Evolutionary conservation across 2,329 filamentous ascomycete species (phyloP).

Genomic region (Aspergillus spinulosporus): DNA sequence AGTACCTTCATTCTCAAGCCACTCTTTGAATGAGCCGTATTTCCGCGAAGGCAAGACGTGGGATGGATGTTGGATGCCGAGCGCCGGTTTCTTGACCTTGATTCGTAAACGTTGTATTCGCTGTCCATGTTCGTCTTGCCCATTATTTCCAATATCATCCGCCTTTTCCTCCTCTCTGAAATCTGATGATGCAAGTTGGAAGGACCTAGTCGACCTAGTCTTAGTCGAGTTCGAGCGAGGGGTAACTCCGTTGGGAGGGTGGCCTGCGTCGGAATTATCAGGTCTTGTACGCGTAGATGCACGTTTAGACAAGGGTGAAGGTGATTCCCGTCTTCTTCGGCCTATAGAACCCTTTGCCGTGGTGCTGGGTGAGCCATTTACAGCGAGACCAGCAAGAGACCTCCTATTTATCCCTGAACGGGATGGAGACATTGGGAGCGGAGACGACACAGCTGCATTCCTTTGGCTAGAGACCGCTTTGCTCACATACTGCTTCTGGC

Average conservation of each 20-base stretch:
- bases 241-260: constrained; percentile 18
- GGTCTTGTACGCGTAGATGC: constrained; percentile 32
- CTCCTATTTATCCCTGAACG: constrained; percentile 34
- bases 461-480: constrained; percentile 29
- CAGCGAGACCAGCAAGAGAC: constrained; percentile 29
- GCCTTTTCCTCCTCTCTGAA: constrained; percentile 14
- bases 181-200: constrained; percentile 24
- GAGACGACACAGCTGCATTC: constrained; percentile 33
- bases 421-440: constrained; percentile 31
- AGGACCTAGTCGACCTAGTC: constrained; percentile 30
- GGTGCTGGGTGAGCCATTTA: constrained; percentile 35
- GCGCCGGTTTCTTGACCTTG: constrained; percentile 53
- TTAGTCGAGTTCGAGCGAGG: constrained; percentile 23
- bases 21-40: constrained; percentile 60
- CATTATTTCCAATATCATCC: constrained; percentile 14
- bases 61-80: constrained; percentile 53
- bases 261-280: constrained; percentile 30
- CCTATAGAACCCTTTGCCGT: constrained; percentile 25
- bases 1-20: constrained; percentile 58
- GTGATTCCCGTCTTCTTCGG: constrained; percentile 26
- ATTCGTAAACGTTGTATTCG: constrained; percentile 45
- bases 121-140: constrained; percentile 26
- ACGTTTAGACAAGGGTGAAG: constrained; percentile 31
- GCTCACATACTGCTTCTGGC: constrained; percentile 36
- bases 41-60: constrained; percentile 50